These are phyloP conservation scores for Neonectria sp. DNA, from an alignment of 2,329 filamentous ascomycete genomes.

Conservation along the genomic window DNA sequence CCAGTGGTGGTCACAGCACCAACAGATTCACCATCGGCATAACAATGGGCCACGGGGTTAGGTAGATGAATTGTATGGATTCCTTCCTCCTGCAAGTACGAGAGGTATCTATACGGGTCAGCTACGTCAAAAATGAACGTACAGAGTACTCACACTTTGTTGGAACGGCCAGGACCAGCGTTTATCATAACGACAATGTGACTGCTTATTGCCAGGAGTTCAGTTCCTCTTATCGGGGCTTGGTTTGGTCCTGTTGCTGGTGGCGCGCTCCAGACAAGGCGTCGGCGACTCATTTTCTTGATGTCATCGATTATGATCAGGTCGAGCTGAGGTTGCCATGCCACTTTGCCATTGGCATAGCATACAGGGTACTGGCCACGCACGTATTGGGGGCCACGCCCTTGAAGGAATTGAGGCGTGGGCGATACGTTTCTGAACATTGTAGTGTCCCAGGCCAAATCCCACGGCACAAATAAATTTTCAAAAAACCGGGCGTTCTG, in stretches of 20 bases:
- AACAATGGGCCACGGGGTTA: conserved; percentile 29
- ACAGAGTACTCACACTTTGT: conserved; percentile 26
- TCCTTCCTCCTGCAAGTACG: conserved; percentile 33
- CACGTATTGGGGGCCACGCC: neutral
- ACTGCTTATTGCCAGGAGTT: conserved; percentile 14
- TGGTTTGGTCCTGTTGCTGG: conserved; percentile 22
- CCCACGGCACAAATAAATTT: conserved; percentile 32
- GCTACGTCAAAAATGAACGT: neutral
- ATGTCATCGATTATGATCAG: conserved; percentile 47
- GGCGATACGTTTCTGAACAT: conserved; percentile 8
- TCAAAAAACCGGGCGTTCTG: conserved; percentile 21
- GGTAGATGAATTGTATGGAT: conserved; percentile 44
- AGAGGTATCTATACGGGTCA: conserved; percentile 37
- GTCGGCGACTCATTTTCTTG: conserved; percentile 31
- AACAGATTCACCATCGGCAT: conserved; percentile 36
- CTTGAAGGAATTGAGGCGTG: neutral
- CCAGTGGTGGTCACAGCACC: conserved; percentile 41
- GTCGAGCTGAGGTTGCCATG: conserved; percentile 44
- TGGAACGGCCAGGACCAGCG: neutral
- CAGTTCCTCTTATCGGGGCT: conserved; percentile 20
- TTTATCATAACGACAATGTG: neutral
- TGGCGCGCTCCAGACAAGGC: conserved; percentile 35
- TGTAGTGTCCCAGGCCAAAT: conserved; percentile 26
- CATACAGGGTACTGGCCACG: conserved; percentile 24
- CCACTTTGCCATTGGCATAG: conserved; percentile 46